Evolutionary conservation across 345 rosid species (phyloP).

Genomic region (Anastatica hierochuntica): DNA sequence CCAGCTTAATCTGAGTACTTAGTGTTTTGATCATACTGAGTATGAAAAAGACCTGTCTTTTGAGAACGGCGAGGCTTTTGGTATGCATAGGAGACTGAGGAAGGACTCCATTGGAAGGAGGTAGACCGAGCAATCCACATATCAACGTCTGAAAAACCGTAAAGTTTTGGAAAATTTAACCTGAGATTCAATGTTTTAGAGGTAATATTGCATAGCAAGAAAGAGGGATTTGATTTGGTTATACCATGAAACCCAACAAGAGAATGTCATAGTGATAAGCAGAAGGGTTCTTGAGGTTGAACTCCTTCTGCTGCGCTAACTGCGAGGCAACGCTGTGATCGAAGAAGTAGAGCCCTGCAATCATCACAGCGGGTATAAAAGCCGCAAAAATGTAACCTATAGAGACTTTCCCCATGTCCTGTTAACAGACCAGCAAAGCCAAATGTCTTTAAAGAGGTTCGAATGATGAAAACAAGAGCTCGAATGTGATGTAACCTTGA

Average conservation of each 20-base stretch:
- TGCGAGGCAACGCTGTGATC: constrained; percentile 84
- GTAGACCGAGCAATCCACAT: constrained; percentile 74
- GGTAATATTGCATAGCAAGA: not conserved
- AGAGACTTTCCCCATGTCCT: constrained; percentile 76
- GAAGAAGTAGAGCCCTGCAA: constrained; percentile 73
- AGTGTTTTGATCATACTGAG: too few relatives aligned
- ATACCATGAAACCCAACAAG: constrained; percentile 62
- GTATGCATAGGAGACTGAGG: constrained; percentile 99
- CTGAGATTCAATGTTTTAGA: too few relatives aligned
- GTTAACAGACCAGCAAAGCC: not conserved
- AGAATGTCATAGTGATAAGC: constrained; percentile 74
- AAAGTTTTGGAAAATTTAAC: not conserved
- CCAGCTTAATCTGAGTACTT: too few relatives aligned
- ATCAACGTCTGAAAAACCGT: constrained; percentile 46
- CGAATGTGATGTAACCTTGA: constrained; percentile 34
- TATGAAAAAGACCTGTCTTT: too few relatives aligned
- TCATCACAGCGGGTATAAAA: constrained; percentile 67
- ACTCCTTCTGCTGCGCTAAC: constrained; percentile 78
- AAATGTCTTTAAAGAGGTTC: not conserved
- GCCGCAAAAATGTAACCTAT: constrained; percentile 54
- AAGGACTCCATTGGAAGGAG: constrained; percentile 82
- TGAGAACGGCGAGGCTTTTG: too few relatives aligned
- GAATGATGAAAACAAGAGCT: not conserved
- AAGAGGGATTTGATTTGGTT: not conserved
- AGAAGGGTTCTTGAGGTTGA: constrained; percentile 70